phyloP scores from a whole-genome alignment of 148 eudicot species.

The Selenicereus undatus region DNA sequence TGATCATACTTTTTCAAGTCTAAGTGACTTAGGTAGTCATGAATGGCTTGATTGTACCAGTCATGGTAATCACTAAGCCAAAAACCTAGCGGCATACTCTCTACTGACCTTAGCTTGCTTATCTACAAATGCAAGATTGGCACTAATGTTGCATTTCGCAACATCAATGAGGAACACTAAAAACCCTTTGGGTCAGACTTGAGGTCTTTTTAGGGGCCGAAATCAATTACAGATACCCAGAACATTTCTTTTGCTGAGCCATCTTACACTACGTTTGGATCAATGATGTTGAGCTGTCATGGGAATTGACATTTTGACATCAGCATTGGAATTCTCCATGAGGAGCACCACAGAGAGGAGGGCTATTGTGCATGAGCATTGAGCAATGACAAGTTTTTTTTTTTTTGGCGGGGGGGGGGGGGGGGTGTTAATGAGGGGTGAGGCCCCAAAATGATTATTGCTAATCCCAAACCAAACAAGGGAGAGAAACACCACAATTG shows the following conservation, averaged over 20 bases:
- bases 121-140: not conserved
- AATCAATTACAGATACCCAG: not conserved
- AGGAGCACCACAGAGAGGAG: not conserved
- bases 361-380: not conserved
- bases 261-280: not conserved
- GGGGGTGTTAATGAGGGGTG: too few relatives aligned
- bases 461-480: too few relatives aligned
- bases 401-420: too few relatives aligned
- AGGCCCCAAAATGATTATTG: too few relatives aligned
- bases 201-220: not conserved
- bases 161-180: not conserved
- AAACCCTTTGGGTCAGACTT: not conserved
- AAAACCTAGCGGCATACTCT: not conserved
- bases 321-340: not conserved
- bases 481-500: too few relatives aligned
- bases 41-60: not conserved
- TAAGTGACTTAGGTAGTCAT: not conserved
- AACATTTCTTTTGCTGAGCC: not conserved
- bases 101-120: not conserved
- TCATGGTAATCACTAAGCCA: not conserved
- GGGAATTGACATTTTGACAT: not conserved
- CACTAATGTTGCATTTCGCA: not conserved
- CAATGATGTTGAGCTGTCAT: not conserved
- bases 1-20: not conserved
- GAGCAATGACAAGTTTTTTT: too few relatives aligned